These are phyloP conservation scores for Epicoccum sorghinum DNA, from an alignment of 2,329 filamentous ascomycete genomes.

Conservation along the genomic window DNA sequence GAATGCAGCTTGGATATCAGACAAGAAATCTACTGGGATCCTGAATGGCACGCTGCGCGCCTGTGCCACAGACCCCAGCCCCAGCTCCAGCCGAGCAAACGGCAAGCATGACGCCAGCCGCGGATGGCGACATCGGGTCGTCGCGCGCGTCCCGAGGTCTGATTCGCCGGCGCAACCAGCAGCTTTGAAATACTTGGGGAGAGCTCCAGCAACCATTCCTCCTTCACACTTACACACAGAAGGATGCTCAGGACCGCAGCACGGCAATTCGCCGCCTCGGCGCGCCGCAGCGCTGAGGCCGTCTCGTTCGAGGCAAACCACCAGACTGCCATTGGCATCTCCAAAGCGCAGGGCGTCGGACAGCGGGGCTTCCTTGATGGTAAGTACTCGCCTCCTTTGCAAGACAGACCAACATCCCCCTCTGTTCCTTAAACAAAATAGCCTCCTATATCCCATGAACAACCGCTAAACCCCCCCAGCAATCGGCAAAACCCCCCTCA, in stretches of 20 bases:
- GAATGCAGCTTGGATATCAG: too few relatives aligned
- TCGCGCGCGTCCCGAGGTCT: slow-evolving; percentile 8
- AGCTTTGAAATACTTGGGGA: slow-evolving; percentile 4
- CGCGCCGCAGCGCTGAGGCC: slow-evolving; percentile 59
- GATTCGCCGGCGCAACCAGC: slow-evolving; percentile 2
- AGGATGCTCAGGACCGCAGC: slow-evolving; percentile 73
- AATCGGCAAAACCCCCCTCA: slow-evolving; percentile 96
- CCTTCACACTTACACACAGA: slow-evolving; percentile 1
- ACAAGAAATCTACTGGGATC: too few relatives aligned
- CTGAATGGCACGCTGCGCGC: too few relatives aligned
- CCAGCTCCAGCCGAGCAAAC: not conserved
- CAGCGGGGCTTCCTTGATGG: slow-evolving; percentile 79
- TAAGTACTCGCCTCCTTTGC: slow-evolving; percentile 48
- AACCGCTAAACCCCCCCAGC: slow-evolving; percentile 59
- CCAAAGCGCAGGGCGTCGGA: slow-evolving; percentile 78
- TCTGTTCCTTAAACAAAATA: too few relatives aligned
- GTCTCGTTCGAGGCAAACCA: slow-evolving; percentile 57
- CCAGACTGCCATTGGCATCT: slow-evolving; percentile 72
- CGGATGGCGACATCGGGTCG: slow-evolving; percentile 18
- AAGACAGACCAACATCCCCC: not conserved
- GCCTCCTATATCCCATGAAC: too few relatives aligned
- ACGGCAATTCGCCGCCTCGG: slow-evolving; percentile 70
- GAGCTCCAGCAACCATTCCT: slow-evolving; percentile 1
- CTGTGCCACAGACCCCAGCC: too few relatives aligned
- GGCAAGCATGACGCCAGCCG: slow-evolving; percentile 3